Conservation (phyloP, 2,329 filamentous ascomycete species). For the Hypoxylon sp. region DNA sequence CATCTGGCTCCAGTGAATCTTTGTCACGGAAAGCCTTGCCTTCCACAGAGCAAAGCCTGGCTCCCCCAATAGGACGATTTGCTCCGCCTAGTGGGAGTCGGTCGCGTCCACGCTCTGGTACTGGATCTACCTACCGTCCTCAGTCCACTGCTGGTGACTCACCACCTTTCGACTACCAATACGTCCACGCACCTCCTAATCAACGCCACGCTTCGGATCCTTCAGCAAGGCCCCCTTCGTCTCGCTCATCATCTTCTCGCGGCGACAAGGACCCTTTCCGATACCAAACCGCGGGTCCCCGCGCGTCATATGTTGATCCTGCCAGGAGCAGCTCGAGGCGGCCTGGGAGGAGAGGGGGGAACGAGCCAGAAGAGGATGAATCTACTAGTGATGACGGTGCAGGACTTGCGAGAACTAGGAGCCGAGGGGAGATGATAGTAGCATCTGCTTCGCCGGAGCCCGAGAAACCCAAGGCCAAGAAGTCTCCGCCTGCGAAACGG, state of each 20-base stretch:
- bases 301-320: constrained; percentile 42
- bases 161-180: constrained; percentile 57
- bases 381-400: constrained; percentile 44
- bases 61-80: constrained; percentile 62
- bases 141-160: constrained; percentile 49
- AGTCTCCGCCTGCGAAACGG: constrained; percentile 45
- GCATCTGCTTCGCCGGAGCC: constrained; percentile 47
- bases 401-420: constrained; percentile 35
- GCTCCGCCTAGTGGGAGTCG: constrained; percentile 55
- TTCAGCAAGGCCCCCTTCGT: constrained; percentile 46
- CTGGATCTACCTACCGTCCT: constrained; percentile 52
- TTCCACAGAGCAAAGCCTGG: constrained; percentile 48
- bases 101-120: constrained; percentile 54
- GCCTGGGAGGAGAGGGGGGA: constrained; percentile 48
- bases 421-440: constrained; percentile 52
- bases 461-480: constrained; percentile 50
- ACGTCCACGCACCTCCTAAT: constrained; percentile 49
- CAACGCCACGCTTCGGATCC: constrained; percentile 58
- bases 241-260: constrained; percentile 45
- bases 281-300: constrained; percentile 59
- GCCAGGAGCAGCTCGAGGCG: constrained; percentile 48
- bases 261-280: constrained; percentile 58
- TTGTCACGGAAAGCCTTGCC: constrained; percentile 52
- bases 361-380: constrained; percentile 46
- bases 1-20: constrained; percentile 47